phyloP scores from a whole-genome alignment of 176 grass and related monocot species.

The Musa beccarii region DNA sequence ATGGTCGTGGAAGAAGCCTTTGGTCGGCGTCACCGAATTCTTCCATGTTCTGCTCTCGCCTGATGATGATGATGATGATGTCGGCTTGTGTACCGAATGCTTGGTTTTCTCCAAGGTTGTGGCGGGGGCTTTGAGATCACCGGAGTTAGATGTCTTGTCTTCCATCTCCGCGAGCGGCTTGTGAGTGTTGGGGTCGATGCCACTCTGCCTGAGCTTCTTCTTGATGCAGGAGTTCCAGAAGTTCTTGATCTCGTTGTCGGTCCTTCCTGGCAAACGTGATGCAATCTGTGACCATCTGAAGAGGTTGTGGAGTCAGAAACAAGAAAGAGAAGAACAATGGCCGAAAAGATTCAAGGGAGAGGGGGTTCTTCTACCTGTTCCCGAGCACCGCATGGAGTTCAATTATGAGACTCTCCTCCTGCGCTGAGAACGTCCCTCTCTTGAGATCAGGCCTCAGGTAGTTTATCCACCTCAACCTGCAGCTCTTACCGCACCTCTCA shows the following conservation, averaged over 20 bases:
- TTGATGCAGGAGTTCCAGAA: constrained; percentile 52
- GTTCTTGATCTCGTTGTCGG: constrained; percentile 60
- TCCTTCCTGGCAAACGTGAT: constrained; percentile 46
- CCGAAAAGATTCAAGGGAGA: no score
- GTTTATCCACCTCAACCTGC: constrained; percentile 82
- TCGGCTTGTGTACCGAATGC: not conserved
- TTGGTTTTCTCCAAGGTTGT: not conserved
- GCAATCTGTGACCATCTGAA: constrained; percentile 53
- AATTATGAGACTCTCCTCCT: constrained; percentile 63
- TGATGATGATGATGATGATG: not conserved
- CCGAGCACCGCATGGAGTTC: constrained; percentile 66
- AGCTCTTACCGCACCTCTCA: constrained; percentile 73
- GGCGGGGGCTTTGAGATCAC: not conserved
- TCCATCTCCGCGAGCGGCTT: constrained; percentile 26
- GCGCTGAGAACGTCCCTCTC: constrained; percentile 54
- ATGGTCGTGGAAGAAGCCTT: constrained; percentile 30
- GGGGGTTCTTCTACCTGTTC: constrained; percentile 40
- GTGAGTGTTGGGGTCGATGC: constrained; percentile 55
- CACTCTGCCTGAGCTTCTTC: constrained; percentile 46
- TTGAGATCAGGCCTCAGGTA: constrained; percentile 74
- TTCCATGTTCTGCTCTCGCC: constrained; percentile 25
- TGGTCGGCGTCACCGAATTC: constrained; percentile 19
- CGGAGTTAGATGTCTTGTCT: not conserved
- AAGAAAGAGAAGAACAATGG: not conserved
- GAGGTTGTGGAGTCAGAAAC: not conserved